phyloP scores from a whole-genome alignment of 192 early-diverging fungal genomes.

The Coemansia sp. region DNA sequence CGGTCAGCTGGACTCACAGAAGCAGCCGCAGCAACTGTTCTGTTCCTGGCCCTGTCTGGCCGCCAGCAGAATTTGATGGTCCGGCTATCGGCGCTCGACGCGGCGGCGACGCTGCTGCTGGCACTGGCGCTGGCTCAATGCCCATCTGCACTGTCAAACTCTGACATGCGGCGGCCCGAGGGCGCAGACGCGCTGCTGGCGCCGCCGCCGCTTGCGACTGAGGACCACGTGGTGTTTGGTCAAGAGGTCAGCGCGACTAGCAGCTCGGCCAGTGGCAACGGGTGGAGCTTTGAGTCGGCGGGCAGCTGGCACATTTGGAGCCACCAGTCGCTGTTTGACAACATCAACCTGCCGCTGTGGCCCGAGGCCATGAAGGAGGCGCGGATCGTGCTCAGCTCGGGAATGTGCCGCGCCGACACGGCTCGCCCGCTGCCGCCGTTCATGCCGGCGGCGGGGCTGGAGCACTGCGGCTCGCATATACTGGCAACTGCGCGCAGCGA shows the following conservation, averaged over 20 bases:
- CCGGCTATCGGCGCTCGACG: not conserved
- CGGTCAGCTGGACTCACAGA: no score
- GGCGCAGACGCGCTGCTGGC: not conserved
- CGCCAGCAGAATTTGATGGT: no score
- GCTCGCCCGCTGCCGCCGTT: slow-evolving; percentile 30
- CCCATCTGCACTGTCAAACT: slow-evolving; percentile 17
- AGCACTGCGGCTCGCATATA: slow-evolving; percentile 39
- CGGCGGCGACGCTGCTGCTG: not conserved
- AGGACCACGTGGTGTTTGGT: slow-evolving; percentile 40
- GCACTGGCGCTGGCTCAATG: not conserved
- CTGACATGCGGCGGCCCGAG: slow-evolving; percentile 24
- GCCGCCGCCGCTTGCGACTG: slow-evolving; percentile 5
- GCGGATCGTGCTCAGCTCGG: slow-evolving; percentile 33
- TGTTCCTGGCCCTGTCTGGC: no score
- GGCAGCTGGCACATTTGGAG: slow-evolving; percentile 47
- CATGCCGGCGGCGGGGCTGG: slow-evolving; percentile 25
- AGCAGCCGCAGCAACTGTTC: no score
- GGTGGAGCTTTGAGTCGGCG: slow-evolving; percentile 23
- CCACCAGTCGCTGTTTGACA: slow-evolving; percentile 24
- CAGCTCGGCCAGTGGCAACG: not conserved
- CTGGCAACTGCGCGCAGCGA: slow-evolving; percentile 15
- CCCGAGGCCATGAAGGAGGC: slow-evolving; percentile 27
- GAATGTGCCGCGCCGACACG: slow-evolving; percentile 26
- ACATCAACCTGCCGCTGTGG: slow-evolving; percentile 38
- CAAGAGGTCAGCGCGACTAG: slow-evolving; percentile 21